Conservation (phyloP, 371 early-diverging fungal genomes). For the Phascolomyces articulosus region DNA sequence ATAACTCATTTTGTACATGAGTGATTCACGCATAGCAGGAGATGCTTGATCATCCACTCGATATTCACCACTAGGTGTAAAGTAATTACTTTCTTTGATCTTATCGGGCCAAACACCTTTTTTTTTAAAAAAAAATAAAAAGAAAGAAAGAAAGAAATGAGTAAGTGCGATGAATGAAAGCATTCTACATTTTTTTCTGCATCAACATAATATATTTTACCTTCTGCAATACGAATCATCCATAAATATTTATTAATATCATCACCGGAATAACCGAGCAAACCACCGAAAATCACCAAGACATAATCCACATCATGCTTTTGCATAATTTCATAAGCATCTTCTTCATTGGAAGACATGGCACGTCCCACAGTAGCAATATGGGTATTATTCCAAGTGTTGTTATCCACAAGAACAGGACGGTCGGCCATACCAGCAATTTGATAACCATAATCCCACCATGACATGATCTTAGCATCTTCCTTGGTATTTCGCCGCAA, state of each 20-base stretch:
- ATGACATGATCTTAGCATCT: slow-evolving; percentile 95
- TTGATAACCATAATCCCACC: slow-evolving; percentile 99
- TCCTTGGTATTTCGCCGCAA: slow-evolving; percentile 93
- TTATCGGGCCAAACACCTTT: slow-evolving; percentile 93
- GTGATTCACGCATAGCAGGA: slow-evolving; percentile 84
- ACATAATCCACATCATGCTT: slow-evolving; percentile 96
- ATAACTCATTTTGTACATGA: slow-evolving; percentile 98
- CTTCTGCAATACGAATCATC: slow-evolving; percentile 99
- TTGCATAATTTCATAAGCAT: slow-evolving; percentile 87
- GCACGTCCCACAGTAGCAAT: slow-evolving; percentile 98
- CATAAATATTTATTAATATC: slow-evolving; percentile 99
- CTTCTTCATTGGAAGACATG: slow-evolving; percentile 91
- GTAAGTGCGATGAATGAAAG: too few species aligned
- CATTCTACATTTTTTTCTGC: too few species aligned
- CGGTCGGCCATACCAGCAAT: slow-evolving; percentile 99
- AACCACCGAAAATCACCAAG: slow-evolving; percentile 94
- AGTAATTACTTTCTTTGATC: slow-evolving; percentile 87
- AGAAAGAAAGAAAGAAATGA: not conserved
- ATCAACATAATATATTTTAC: too few species aligned
- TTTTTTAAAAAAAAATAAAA: too few species aligned
- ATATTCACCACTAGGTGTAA: slow-evolving; percentile 90
- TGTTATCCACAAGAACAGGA: slow-evolving; percentile 98
- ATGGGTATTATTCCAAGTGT: slow-evolving; percentile 99
- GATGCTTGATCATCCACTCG: slow-evolving; percentile 91
- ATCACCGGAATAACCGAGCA: slow-evolving; percentile 97